A percentile compares a stretch with the other conserved stretches of the same genome.
Conservation (phyloP, 768 basidiomycete species). For the Suillus alpinus region DNA sequence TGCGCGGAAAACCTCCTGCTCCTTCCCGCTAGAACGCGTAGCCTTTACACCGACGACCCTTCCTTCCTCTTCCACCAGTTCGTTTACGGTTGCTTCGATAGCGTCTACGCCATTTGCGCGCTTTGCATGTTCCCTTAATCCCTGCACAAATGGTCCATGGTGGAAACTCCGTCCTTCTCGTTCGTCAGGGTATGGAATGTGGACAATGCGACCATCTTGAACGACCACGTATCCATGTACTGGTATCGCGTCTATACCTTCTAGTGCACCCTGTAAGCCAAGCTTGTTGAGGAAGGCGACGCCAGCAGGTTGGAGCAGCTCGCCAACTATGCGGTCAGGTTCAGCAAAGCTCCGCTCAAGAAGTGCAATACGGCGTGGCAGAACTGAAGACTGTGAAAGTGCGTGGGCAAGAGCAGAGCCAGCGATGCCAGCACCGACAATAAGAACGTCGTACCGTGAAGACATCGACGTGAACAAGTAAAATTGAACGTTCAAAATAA, state of each 20-base stretch:
- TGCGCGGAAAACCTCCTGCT: constrained; percentile 60
- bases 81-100: constrained; percentile 81
- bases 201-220: constrained; percentile 58
- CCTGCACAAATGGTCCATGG: constrained; percentile 87
- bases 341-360: constrained; percentile 90
- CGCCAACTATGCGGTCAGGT: constrained; percentile 97
- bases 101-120: constrained; percentile 67
- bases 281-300: constrained; percentile 70
- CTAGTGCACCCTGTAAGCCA: constrained; percentile 73
- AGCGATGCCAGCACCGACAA: constrained; percentile 91
- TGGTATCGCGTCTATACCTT: constrained; percentile 85
- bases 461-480: neutral
- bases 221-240: constrained; percentile 86
- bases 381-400: constrained; percentile 55
- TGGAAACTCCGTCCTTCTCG: constrained; percentile 86
- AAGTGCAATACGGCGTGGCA: constrained; percentile 63
- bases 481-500: neutral
- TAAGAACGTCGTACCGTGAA: constrained; percentile 66
- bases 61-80: constrained; percentile 60
- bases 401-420: constrained; percentile 86
- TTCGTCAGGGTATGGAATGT: constrained; percentile 81
- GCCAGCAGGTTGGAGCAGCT: constrained; percentile 93
- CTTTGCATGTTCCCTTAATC: constrained; percentile 64
- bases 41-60: constrained; percentile 68
- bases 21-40: constrained; percentile 35